Evolutionary conservation across 2,329 filamentous ascomycete species (phyloP).

Genomic region (Pestalotiopsis sp.): DNA sequence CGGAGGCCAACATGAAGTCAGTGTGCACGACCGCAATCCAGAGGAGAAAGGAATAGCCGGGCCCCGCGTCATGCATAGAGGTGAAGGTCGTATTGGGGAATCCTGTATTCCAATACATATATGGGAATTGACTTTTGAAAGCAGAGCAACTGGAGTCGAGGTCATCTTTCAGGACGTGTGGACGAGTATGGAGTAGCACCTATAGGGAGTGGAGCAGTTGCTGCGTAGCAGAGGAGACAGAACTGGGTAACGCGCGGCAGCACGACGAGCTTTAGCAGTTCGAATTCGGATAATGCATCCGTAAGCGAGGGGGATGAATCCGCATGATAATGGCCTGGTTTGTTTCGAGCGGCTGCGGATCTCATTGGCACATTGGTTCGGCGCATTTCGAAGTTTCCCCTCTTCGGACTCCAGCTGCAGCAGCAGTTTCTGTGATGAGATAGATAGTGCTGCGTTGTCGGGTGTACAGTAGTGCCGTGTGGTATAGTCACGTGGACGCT

Average conservation of each 20-base stretch:
- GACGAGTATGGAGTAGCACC: not conserved
- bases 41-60: not conserved
- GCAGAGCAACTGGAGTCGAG: not conserved
- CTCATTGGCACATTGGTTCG: not conserved
- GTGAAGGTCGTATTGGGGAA: not conserved
- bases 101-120: not conserved
- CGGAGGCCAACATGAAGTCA: not conserved
- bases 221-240: not conserved
- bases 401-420: not conserved
- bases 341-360: not conserved
- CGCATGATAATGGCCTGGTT: not conserved
- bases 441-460: not conserved
- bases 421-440: not conserved
- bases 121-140: not conserved
- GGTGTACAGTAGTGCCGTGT: not conserved
- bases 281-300: not conserved
- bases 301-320: not conserved
- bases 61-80: not conserved
- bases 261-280: not conserved
- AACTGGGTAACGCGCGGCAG: not conserved
- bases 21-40: not conserved
- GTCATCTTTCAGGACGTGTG: not conserved
- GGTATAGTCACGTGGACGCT: not conserved
- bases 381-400: not conserved
- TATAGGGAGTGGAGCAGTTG: not conserved